phyloP scores from a whole-genome alignment of 805 yeast species.

The Spathaspora passalidarum region DNA sequence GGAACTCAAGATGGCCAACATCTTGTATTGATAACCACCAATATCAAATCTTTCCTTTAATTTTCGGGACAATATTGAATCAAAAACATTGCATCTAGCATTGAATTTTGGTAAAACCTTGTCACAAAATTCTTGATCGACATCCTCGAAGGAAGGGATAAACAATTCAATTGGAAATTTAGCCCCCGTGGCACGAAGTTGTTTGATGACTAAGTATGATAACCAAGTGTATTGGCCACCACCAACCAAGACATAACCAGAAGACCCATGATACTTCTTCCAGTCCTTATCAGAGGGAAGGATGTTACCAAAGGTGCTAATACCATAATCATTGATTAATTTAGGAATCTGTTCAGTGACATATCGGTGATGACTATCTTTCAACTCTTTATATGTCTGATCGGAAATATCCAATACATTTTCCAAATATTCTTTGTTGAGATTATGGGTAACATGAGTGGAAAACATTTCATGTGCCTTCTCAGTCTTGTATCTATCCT shows the following conservation, averaged over 20 bases:
- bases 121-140: conserved; percentile 47
- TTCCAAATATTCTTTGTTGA: conserved; percentile 45
- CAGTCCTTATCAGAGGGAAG: conserved; percentile 38
- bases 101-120: conserved; percentile 37
- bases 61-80: conserved; percentile 17
- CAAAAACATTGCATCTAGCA: conserved; percentile 47
- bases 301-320: conserved; percentile 34
- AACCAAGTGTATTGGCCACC: conserved; percentile 53
- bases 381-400: conserved; percentile 28
- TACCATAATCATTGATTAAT: conserved; percentile 22
- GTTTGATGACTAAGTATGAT: conserved; percentile 46
- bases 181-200: conserved; percentile 42
- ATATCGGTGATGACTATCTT: conserved; percentile 34
- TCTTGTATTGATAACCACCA: conserved; percentile 50
- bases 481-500: conserved; percentile 35
- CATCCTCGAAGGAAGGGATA: conserved; percentile 41
- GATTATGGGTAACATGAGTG: conserved; percentile 37
- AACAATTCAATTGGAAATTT: conserved; percentile 51
- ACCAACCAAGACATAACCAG: conserved; percentile 50
- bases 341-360: conserved; percentile 27
- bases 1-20: conserved; percentile 63
- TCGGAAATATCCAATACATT: conserved; percentile 41
- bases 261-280: conserved; percentile 26
- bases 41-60: conserved; percentile 20
- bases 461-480: conserved; percentile 45